These are phyloP conservation scores for Lepidium sativum DNA, from an alignment of 345 rosid genomes.

Conservation along the genomic window DNA sequence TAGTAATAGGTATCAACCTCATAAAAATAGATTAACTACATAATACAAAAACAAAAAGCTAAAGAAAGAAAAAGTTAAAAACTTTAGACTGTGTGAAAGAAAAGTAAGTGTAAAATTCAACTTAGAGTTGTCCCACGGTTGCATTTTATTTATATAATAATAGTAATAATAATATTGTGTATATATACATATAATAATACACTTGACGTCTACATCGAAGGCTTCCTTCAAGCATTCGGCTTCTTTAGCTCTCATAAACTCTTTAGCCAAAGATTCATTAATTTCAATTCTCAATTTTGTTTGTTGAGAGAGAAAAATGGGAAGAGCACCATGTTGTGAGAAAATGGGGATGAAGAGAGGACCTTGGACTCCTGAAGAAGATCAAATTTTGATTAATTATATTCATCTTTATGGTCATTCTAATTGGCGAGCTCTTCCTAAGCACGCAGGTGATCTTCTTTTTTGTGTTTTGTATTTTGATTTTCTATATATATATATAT, in stretches of 20 bases:
- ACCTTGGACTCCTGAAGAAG: constrained; percentile 73
- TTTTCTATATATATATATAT: background rate
- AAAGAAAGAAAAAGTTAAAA: background rate
- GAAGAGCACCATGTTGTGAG: constrained; percentile 78
- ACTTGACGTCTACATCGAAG: constrained; percentile 12
- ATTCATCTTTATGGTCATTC: constrained; percentile 52
- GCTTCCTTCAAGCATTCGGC: constrained; percentile 19
- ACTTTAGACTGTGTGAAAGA: constrained; percentile 5
- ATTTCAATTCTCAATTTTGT: background rate
- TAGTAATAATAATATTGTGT: background rate
- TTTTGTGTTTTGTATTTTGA: background rate
- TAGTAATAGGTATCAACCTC: background rate
- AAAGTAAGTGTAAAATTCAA: constrained; percentile 17
- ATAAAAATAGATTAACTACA: background rate
- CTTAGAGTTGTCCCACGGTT: constrained; percentile 26
- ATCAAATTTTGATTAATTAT: constrained; percentile 40
- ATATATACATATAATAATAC: background rate
- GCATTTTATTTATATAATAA: constrained; percentile 2
- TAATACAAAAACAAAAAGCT: background rate
- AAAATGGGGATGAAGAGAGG: constrained; percentile 74
- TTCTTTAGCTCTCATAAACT: constrained; percentile 11
- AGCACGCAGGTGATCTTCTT: constrained; percentile 44
- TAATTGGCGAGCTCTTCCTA: constrained; percentile 77
- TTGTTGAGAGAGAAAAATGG: constrained; percentile 36
- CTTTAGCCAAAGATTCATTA: background rate